Conservation (phyloP, 148 eudicot genomes). For the Agrostemma githago region DNA sequence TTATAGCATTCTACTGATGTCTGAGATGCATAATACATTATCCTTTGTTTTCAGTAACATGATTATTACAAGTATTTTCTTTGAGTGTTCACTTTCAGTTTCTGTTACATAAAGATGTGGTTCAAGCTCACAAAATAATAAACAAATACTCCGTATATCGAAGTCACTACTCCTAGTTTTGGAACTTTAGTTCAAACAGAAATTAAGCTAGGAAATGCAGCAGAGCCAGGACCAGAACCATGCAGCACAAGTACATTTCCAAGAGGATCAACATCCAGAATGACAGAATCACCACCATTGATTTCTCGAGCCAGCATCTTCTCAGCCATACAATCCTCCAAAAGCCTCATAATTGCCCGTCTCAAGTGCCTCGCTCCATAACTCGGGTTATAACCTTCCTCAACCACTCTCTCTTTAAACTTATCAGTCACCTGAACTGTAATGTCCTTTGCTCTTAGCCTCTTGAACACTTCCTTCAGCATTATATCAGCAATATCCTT, state of each 20-base stretch:
- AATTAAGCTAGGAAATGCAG: constrained; percentile 23
- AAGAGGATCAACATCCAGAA: constrained; percentile 61
- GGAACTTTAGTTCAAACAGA: constrained; percentile 26
- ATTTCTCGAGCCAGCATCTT: constrained; percentile 84
- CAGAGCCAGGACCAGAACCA: constrained; percentile 48
- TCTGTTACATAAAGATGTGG: constrained; percentile 1
- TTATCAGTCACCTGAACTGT: constrained; percentile 64
- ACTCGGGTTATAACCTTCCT: constrained; percentile 78
- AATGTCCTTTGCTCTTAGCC: constrained; percentile 51
- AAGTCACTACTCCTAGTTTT: neutral
- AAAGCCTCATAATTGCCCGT: constrained; percentile 79
- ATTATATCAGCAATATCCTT: constrained; percentile 87
- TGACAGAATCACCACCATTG: constrained; percentile 72
- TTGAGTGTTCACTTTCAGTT: neutral
- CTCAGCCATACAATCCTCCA: constrained; percentile 93
- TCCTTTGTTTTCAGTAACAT: no score
- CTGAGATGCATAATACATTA: no score
- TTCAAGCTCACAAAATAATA: neutral
- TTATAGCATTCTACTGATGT: no score
- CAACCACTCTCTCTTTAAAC: constrained; percentile 64
- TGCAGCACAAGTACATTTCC: constrained; percentile 71
- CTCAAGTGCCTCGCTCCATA: constrained; percentile 84
- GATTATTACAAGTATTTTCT: neutral
- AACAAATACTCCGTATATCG: neutral
- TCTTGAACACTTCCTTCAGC: constrained; percentile 75